Percentiles rank a stretch among this genome's conserved stretches.
phyloP scores from a whole-genome alignment of 257 asterid species.

The Solanum medicagineum region DNA sequence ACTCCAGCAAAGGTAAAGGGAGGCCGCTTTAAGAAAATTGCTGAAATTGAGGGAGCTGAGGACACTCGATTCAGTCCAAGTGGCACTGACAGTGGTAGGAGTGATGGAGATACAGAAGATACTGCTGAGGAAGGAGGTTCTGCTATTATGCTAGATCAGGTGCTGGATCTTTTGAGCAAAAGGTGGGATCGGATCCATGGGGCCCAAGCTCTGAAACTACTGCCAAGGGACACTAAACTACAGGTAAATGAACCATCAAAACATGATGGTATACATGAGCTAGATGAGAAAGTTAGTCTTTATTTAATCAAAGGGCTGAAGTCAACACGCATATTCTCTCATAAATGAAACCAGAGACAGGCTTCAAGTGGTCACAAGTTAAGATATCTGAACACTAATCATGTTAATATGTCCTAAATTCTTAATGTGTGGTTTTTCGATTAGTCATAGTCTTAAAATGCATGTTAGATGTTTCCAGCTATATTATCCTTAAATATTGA shows the following conservation, averaged over 20 bases:
- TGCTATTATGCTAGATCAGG: constrained; percentile 79
- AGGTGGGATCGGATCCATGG: constrained; percentile 98
- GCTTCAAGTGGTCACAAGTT: neutral
- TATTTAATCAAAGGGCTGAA: neutral
- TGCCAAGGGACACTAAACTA: constrained; percentile 83
- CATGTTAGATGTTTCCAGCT: neutral
- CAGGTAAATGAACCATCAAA: constrained; percentile 32
- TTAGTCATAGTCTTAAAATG: neutral
- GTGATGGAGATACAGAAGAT: constrained; percentile 84
- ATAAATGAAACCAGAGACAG: neutral
- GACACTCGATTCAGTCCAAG: constrained; percentile 67
- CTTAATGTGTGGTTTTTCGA: neutral
- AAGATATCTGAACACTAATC: neutral
- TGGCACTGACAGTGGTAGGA: constrained; percentile 87
- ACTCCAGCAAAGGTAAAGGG: constrained; percentile 30
- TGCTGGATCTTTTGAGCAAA: constrained; percentile 75
- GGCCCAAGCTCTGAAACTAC: constrained; percentile 86
- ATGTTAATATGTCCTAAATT: neutral
- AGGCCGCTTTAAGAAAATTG: constrained; percentile 59
- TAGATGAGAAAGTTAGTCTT: neutral
- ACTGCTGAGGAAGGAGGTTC: constrained; percentile 56
- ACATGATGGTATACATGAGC: neutral
- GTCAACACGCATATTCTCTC: neutral
- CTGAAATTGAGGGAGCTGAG: constrained; percentile 80
- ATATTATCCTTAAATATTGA: neutral